Percentiles rank a stretch among this genome's conserved stretches.
Conservation (phyloP, 2,329 filamentous ascomycete genomes). For the Pseudocercospora cruenta region DNA sequence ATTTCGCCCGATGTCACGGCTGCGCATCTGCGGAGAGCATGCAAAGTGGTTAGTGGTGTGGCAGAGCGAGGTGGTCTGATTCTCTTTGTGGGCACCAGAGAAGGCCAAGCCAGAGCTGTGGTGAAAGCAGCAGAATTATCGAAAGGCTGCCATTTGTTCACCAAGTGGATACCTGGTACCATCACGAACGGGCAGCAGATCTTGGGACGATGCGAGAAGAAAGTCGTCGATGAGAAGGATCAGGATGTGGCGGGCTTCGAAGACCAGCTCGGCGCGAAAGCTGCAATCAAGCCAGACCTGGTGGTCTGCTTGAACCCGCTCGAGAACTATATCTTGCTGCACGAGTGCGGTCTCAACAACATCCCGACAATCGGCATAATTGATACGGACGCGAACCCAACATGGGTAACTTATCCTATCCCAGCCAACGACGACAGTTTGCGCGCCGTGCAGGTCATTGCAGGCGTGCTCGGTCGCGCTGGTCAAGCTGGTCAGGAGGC, state of each 20-base stretch:
- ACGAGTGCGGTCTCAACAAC: constrained; percentile 85
- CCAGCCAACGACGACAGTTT: constrained; percentile 97
- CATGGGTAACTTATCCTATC: constrained; percentile 94
- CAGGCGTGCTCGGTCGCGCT: constrained; percentile 81
- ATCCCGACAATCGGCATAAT: constrained; percentile 94
- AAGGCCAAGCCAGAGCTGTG: constrained; percentile 78
- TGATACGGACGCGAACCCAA: constrained; percentile 89
- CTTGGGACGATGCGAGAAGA: constrained; percentile 68
- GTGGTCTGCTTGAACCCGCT: constrained; percentile 90
- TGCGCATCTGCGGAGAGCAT: constrained; percentile 85
- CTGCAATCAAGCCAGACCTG: constrained; percentile 79
- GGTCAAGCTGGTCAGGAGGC: constrained; percentile 75
- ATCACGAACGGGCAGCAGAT: constrained; percentile 95
- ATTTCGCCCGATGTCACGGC: constrained; percentile 89
- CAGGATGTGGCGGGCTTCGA: constrained; percentile 66
- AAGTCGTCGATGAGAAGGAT: constrained; percentile 79
- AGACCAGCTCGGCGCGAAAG: constrained; percentile 63
- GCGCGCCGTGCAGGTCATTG: constrained; percentile 78
- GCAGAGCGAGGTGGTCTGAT: constrained; percentile 80
- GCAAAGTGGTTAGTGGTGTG: constrained; percentile 88
- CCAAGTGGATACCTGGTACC: constrained; percentile 86
- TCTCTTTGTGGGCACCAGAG: constrained; percentile 85
- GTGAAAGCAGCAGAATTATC: constrained; percentile 79
- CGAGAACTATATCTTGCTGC: constrained; percentile 87
- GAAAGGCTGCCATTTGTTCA: constrained; percentile 83